Evolutionary conservation across 768 basidiomycete genomes (phyloP).

Genomic region (Aureoboletus auriporus): DNA sequence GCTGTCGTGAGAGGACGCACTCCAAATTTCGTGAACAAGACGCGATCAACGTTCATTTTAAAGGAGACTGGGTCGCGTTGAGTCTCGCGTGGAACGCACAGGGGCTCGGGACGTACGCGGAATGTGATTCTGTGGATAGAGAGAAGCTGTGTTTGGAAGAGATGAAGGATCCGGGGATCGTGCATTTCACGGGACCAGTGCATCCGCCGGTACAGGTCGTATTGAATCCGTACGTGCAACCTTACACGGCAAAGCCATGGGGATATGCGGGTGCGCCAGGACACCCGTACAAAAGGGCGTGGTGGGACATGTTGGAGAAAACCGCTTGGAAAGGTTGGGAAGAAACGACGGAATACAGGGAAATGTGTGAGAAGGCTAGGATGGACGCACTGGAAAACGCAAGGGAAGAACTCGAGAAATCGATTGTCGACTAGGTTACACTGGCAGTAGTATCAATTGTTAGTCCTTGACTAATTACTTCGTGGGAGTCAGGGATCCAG

Average conservation of each 20-base stretch:
- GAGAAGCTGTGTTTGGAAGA: slow-evolving; percentile 28
- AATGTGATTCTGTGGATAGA: slow-evolving; percentile 32
- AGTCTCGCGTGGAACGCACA: slow-evolving; percentile 51
- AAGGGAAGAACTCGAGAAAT: slow-evolving; percentile 9
- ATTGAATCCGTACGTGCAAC: slow-evolving; percentile 50
- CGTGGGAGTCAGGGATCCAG: too few species aligned
- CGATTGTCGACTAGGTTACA: neutral
- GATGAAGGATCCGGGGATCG: slow-evolving; percentile 41
- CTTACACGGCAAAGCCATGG: slow-evolving; percentile 54
- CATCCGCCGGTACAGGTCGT: slow-evolving; percentile 43
- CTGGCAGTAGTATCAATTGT: too few species aligned
- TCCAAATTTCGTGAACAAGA: slow-evolving; percentile 46
- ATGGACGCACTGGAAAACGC: slow-evolving; percentile 4
- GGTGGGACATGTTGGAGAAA: slow-evolving; percentile 42
- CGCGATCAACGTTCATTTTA: slow-evolving; percentile 45
- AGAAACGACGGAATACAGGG: slow-evolving; percentile 20
- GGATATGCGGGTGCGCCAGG: slow-evolving; percentile 50
- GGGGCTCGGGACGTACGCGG: slow-evolving; percentile 52
- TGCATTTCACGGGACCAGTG: slow-evolving; percentile 58
- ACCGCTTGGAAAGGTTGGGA: slow-evolving; percentile 42
- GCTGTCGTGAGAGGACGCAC: slow-evolving; percentile 25
- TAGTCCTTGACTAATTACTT: too few species aligned
- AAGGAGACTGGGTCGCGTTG: slow-evolving; percentile 39
- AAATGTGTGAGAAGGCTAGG: slow-evolving; percentile 12
- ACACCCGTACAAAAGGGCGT: slow-evolving; percentile 44